Conservation (phyloP, 164 flowering plant species). For the Liriodendron chinense region DNA sequence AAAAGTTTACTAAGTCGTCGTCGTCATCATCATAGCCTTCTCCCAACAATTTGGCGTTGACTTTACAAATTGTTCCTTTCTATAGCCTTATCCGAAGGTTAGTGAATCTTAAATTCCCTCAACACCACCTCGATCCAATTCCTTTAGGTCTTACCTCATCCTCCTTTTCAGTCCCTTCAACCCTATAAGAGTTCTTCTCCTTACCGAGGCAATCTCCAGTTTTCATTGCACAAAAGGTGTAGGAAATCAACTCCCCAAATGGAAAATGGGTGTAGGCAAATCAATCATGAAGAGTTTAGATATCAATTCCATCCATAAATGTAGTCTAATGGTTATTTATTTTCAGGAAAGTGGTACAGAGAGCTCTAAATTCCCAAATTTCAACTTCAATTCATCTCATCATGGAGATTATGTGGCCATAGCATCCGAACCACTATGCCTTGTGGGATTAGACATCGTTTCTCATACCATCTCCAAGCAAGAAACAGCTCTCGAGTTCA, state of each 20-base stretch:
- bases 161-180: too few relatives aligned
- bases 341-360: constrained; percentile 37
- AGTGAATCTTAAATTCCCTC: too few relatives aligned
- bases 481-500: constrained; percentile 45
- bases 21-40: too few relatives aligned
- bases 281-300: not conserved
- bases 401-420: constrained; percentile 87
- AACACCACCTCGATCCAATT: too few relatives aligned
- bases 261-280: not conserved
- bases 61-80: too few relatives aligned
- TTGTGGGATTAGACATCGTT: constrained; percentile 82
- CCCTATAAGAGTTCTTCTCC: not conserved
- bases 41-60: too few relatives aligned
- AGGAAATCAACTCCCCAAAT: not conserved
- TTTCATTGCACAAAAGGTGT: too few relatives aligned
- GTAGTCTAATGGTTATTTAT: not conserved
- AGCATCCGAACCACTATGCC: constrained; percentile 79
- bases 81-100: too few relatives aligned
- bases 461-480: constrained; percentile 40
- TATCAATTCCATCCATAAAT: not conserved
- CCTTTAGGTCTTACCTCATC: too few relatives aligned
- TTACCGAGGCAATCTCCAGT: not conserved
- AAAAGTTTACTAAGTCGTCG: too few relatives aligned
- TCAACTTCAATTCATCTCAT: constrained; percentile 81
- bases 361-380: constrained; percentile 54